These are phyloP conservation scores for Coemansia sp. DNA, from an alignment of 192 early-diverging fungal genomes.

Conservation along the genomic window DNA sequence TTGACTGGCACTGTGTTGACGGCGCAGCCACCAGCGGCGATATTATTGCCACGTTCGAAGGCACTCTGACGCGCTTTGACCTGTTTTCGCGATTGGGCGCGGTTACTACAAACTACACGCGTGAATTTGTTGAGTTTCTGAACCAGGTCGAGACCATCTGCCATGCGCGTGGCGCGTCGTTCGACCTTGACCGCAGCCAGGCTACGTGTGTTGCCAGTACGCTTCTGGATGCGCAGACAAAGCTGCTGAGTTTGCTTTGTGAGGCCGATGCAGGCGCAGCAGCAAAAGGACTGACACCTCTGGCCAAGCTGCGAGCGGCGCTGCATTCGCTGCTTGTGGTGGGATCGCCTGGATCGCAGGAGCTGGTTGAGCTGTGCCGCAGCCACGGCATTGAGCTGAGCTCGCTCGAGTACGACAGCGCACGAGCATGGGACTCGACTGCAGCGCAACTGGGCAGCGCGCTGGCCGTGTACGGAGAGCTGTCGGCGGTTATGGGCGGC, in stretches of 20 bases:
- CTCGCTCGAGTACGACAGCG: slow-evolving; percentile 26
- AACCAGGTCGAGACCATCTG: slow-evolving; percentile 52
- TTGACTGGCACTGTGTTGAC: slow-evolving; percentile 43
- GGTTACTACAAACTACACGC: slow-evolving; percentile 50
- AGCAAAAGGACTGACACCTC: slow-evolving; percentile 11
- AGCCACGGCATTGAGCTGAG: slow-evolving; percentile 19
- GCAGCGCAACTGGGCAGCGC: slow-evolving; percentile 29
- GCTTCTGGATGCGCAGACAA: slow-evolving; percentile 36
- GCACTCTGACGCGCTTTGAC: slow-evolving; percentile 34
- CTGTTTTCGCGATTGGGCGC: slow-evolving; percentile 37
- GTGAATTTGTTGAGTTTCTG: slow-evolving; percentile 52
- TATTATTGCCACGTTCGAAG: slow-evolving; percentile 43
- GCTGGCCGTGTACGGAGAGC: slow-evolving; percentile 22
- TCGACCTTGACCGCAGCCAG: slow-evolving; percentile 52
- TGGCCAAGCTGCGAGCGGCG: slow-evolving; percentile 25
- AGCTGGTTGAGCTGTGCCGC: slow-evolving; percentile 43
- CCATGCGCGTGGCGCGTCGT: slow-evolving; percentile 44
- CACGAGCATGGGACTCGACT: slow-evolving; percentile 36
- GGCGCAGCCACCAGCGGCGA: slow-evolving; percentile 45
- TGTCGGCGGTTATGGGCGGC: slow-evolving; percentile 16
- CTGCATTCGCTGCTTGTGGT: slow-evolving; percentile 17
- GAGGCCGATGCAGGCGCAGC: not conserved
- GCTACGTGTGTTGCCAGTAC: slow-evolving; percentile 43
- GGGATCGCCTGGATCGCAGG: slow-evolving; percentile 15
- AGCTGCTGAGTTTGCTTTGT: slow-evolving; percentile 22